phyloP scores from a whole-genome alignment of 331 rosid genomes.

The Stylosanthes scabra region DNA sequence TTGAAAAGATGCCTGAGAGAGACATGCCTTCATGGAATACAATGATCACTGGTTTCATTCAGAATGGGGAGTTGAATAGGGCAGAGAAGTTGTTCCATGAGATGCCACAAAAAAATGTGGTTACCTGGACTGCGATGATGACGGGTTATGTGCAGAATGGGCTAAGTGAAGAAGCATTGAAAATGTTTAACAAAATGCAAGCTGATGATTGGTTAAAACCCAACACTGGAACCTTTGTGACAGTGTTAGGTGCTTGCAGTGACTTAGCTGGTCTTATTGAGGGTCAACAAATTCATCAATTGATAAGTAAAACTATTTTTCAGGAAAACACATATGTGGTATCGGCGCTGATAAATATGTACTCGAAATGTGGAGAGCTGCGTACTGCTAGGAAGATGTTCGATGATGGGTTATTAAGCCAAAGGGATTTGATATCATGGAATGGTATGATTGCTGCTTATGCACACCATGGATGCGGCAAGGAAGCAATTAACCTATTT shows the following conservation, averaged over 20 bases:
- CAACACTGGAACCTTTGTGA: constrained; percentile 55
- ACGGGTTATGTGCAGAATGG: constrained; percentile 55
- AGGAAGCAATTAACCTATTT: constrained; percentile 49
- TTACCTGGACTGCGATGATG: constrained; percentile 65
- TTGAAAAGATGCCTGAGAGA: constrained; percentile 55
- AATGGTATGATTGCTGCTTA: constrained; percentile 63
- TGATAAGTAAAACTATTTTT: constrained; percentile 50
- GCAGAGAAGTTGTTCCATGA: constrained; percentile 49
- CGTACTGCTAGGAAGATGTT: constrained; percentile 54
- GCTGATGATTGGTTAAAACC: constrained; percentile 48
- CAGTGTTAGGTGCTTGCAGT: constrained; percentile 55
- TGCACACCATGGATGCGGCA: constrained; percentile 57
- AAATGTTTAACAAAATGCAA: constrained; percentile 46
- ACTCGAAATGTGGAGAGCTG: constrained; percentile 59
- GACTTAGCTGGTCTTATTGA: constrained; percentile 54
- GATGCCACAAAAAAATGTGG: constrained; percentile 52
- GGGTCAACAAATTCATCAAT: constrained; percentile 61
- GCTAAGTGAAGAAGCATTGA: constrained; percentile 54
- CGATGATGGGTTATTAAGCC: constrained; percentile 46
- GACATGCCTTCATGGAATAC: constrained; percentile 62
- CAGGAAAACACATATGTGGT: constrained; percentile 44
- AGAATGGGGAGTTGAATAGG: constrained; percentile 40
- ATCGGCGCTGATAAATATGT: constrained; percentile 59
- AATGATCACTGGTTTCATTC: constrained; percentile 53
- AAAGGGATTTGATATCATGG: constrained; percentile 61